phyloP scores from a whole-genome alignment of 371 early-diverging fungal species.

The Mucor irregularis region DNA sequence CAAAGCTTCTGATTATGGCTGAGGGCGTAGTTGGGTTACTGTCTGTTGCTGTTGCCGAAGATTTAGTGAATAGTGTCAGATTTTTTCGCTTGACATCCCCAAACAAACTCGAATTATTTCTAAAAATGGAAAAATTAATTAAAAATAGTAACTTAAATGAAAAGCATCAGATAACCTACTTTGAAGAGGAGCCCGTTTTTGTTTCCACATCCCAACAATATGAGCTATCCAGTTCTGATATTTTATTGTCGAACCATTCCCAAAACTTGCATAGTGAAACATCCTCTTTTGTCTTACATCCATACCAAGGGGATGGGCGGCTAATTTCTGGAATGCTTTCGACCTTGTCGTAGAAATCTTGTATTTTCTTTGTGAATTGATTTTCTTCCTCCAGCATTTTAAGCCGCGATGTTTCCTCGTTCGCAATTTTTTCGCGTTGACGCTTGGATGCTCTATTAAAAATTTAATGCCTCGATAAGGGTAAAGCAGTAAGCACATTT shows the following conservation, averaged over 20 bases:
- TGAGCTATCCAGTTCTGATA: slow-evolving; percentile 33
- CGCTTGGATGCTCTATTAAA: slow-evolving; percentile 58
- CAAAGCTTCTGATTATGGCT: not conserved
- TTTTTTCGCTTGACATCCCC: not conserved
- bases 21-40: not conserved
- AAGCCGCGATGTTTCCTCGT: slow-evolving; percentile 52
- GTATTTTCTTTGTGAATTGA: slow-evolving; percentile 30
- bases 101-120: not conserved
- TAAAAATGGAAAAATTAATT: not conserved
- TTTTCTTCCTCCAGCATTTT: slow-evolving; percentile 59
- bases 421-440: slow-evolving; percentile 56
- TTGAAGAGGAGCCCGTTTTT: not conserved
- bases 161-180: slow-evolving; percentile 5
- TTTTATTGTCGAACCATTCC: slow-evolving; percentile 47
- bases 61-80: not conserved
- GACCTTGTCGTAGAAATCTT: slow-evolving; percentile 37
- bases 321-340: slow-evolving; percentile 1
- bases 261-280: slow-evolving; percentile 13
- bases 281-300: not conserved
- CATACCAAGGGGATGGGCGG: slow-evolving; percentile 12
- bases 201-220: slow-evolving; percentile 39
- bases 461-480: not conserved
- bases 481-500: not conserved
- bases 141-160: not conserved
- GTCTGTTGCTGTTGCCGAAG: not conserved